These are phyloP conservation scores for Fusarium poae DNA, from an alignment of 2,329 filamentous ascomycete species.

Conservation along the genomic window DNA sequence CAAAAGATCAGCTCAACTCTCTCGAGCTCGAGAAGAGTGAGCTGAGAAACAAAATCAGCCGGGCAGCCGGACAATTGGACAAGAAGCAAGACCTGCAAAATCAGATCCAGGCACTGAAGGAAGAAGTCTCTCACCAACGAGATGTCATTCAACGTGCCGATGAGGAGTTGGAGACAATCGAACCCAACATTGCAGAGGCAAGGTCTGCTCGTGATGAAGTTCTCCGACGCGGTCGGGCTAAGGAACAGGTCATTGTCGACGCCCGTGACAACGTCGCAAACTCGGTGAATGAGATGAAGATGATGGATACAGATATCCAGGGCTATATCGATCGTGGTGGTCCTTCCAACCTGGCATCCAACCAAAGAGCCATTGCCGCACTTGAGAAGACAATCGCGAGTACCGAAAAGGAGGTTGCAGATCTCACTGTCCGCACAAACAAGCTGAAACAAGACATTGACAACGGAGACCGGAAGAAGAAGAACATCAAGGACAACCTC, in stretches of 20 bases:
- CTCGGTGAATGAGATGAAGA: slow-evolving; percentile 81
- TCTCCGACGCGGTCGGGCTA: slow-evolving; percentile 75
- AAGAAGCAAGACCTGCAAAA: slow-evolving; percentile 79
- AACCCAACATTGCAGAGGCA: slow-evolving; percentile 81
- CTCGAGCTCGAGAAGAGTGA: slow-evolving; percentile 85
- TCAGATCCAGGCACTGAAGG: slow-evolving; percentile 80
- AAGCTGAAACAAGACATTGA: slow-evolving; percentile 81
- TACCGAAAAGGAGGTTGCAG: slow-evolving; percentile 75
- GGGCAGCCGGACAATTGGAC: slow-evolving; percentile 80
- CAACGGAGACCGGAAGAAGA: slow-evolving; percentile 85
- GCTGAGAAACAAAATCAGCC: slow-evolving; percentile 77
- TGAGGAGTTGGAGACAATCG: slow-evolving; percentile 77
- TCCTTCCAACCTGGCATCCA: slow-evolving; percentile 75
- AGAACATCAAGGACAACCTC: slow-evolving; percentile 90
- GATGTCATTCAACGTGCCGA: slow-evolving; percentile 78
- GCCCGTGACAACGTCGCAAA: slow-evolving; percentile 79
- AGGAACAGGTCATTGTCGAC: slow-evolving; percentile 78
- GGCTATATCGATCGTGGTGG: slow-evolving; percentile 84
- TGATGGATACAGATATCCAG: slow-evolving; percentile 81
- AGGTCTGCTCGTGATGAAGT: slow-evolving; percentile 83
- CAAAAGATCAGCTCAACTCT: slow-evolving; percentile 73
- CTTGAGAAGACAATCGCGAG: slow-evolving; percentile 75
- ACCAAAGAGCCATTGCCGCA: slow-evolving; percentile 75
- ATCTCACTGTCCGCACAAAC: slow-evolving; percentile 78
- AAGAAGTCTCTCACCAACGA: slow-evolving; percentile 75